Evolutionary conservation across 2,329 filamentous ascomycete species (phyloP).

Genomic region (Furcasterigmium sp.): DNA sequence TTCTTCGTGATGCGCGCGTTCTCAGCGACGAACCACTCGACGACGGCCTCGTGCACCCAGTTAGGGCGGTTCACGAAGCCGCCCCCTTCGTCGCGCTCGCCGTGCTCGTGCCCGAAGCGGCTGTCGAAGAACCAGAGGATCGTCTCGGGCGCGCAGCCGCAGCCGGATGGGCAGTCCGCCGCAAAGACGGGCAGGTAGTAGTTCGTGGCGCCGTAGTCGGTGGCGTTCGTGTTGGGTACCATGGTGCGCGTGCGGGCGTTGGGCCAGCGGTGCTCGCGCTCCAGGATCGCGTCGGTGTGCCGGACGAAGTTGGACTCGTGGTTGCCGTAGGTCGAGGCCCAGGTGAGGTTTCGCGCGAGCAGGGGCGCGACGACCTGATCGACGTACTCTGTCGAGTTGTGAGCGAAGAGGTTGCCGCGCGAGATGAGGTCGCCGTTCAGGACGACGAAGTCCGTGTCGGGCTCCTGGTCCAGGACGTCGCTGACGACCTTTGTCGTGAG

Average conservation of each 20-base stretch:
- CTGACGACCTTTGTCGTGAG: slow-evolving; percentile 52
- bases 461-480: slow-evolving; percentile 50
- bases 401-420: slow-evolving; percentile 53
- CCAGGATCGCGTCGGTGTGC: slow-evolving; percentile 36
- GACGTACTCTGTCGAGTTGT: slow-evolving; percentile 53
- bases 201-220: slow-evolving; percentile 34
- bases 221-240: slow-evolving; percentile 22
- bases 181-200: slow-evolving; percentile 41
- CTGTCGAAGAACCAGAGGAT: slow-evolving; percentile 56
- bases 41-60: slow-evolving; percentile 38
- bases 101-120: slow-evolving; percentile 28
- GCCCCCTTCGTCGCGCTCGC: slow-evolving; percentile 15
- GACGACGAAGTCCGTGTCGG: slow-evolving; percentile 52
- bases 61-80: slow-evolving; percentile 21
- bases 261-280: slow-evolving; percentile 30
- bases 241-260: slow-evolving; percentile 34
- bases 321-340: slow-evolving; percentile 68
- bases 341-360: slow-evolving; percentile 47
- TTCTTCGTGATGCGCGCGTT: slow-evolving; percentile 13
- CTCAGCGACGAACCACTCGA: slow-evolving; percentile 37
- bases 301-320: slow-evolving; percentile 61
- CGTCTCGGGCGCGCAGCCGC: slow-evolving; percentile 16
- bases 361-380: slow-evolving; percentile 56
- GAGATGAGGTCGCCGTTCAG: slow-evolving; percentile 69
- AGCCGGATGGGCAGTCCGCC: slow-evolving; percentile 19